These are phyloP conservation scores for Penicillium desertorum DNA, from an alignment of 495 filamentous ascomycete genomes.

Conservation along the genomic window DNA sequence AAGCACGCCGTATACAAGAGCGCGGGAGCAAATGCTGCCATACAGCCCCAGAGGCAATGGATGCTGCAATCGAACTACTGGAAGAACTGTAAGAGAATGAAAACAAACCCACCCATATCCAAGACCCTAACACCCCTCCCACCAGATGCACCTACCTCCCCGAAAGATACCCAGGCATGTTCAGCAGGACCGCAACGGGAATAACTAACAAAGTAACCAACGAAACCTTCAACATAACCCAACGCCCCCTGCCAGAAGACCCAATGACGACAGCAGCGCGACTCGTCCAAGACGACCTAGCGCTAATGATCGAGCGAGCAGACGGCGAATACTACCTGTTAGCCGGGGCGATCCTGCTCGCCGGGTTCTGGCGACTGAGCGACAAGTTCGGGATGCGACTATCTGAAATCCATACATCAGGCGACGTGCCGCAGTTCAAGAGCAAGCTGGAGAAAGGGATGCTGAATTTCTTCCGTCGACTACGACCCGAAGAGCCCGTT, in stretches of 20 bases:
- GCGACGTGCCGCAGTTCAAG: conserved; percentile 74
- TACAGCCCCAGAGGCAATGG: conserved; percentile 73
- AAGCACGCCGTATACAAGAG: conserved; percentile 66
- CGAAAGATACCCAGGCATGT: conserved; percentile 76
- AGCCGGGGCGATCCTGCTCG: conserved; percentile 74
- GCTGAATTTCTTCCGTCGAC: conserved; percentile 72
- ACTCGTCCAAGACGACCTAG: conserved; percentile 81
- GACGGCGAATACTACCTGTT: conserved; percentile 86
- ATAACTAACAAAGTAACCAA: conserved; percentile 70
- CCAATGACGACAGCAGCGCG: conserved; percentile 76
- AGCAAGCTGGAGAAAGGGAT: conserved; percentile 81
- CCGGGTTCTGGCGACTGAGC: conserved; percentile 82
- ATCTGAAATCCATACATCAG: conserved; percentile 79
- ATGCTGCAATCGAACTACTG: conserved; percentile 75
- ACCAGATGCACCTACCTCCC: conserved; percentile 66
- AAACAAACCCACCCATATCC: neutral
- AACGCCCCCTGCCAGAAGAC: conserved; percentile 71
- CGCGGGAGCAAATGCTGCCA: conserved; percentile 68
- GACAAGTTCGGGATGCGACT: conserved; percentile 86
- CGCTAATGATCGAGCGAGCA: conserved; percentile 76
- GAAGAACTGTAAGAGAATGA: conserved; percentile 61
- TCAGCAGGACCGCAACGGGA: conserved; percentile 60
- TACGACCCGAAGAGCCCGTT: conserved; percentile 65
- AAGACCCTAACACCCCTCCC: neutral
- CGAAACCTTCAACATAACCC: conserved; percentile 69